phyloP scores from a whole-genome alignment of 2,329 filamentous ascomycete genomes.

The Cordyceps pruinosa region DNA sequence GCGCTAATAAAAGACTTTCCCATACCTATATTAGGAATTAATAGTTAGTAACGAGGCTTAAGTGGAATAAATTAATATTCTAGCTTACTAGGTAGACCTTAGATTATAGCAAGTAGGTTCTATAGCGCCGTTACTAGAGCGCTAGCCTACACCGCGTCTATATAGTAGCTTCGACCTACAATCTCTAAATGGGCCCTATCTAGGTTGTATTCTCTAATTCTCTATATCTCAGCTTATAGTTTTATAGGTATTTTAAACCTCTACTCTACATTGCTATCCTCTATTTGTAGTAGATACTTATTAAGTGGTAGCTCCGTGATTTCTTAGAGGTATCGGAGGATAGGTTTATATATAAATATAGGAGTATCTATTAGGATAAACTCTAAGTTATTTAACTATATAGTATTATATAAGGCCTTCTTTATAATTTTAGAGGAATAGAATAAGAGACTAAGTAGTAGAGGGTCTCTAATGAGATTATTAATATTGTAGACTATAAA shows the following conservation, averaged over 20 bases:
- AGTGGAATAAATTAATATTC: no score
- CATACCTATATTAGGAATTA: slow-evolving; percentile 51
- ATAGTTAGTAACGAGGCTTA: no score
- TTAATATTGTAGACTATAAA: slow-evolving; percentile 47
- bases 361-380: slow-evolving; percentile 59
- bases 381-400: slow-evolving; percentile 24
- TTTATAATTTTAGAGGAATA: slow-evolving; percentile 37
- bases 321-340: slow-evolving; percentile 52
- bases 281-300: slow-evolving; percentile 39
- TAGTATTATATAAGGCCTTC: slow-evolving; percentile 46
- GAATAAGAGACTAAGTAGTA: slow-evolving; percentile 47
- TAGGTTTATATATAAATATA: slow-evolving; percentile 62
- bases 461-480: slow-evolving; percentile 35
- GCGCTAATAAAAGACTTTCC: slow-evolving; percentile 72
- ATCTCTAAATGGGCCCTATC: no score
- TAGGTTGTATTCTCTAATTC: not conserved
- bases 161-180: no score
- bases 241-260: not conserved
- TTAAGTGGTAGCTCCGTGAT: slow-evolving; percentile 50
- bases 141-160: no score
- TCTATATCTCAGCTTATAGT: slow-evolving; percentile 7
- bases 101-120: no score
- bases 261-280: slow-evolving; percentile 10
- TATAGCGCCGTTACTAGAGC: no score
- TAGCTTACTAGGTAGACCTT: no score